Evolutionary conservation across 139 green algal genomes (phyloP).

Genomic region (Asterochloris sp.): DNA sequence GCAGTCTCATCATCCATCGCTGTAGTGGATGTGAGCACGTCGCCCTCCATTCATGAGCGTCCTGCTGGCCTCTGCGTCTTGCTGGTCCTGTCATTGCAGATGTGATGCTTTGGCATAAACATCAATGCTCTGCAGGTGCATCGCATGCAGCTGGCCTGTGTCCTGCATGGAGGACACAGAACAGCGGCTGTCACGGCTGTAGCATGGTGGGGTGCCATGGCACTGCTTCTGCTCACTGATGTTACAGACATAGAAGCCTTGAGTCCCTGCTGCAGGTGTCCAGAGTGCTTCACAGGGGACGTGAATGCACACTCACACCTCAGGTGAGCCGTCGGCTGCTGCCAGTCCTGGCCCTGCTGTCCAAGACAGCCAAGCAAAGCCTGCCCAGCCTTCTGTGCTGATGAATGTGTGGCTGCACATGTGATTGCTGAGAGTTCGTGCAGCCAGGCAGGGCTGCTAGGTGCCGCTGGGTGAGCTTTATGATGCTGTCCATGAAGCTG

Average conservation of each 20-base stretch:
- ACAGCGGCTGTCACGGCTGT: conserved; percentile 51
- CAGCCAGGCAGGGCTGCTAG: no score
- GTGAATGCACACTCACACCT: conserved; percentile 32
- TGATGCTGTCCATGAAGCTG: no score
- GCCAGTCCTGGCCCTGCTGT: no score
- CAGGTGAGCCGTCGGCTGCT: conserved; percentile 20
- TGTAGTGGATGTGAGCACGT: conserved; percentile 45
- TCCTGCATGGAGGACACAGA: conserved; percentile 58
- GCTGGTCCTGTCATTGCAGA: not conserved
- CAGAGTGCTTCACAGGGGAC: conserved; percentile 52
- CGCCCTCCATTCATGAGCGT: not conserved
- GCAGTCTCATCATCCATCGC: conserved; percentile 48
- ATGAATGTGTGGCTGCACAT: no score
- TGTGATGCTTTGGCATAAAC: no score
- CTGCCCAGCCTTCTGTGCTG: no score
- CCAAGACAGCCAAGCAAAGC: no score
- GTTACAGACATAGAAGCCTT: not conserved
- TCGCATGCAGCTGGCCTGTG: conserved; percentile 44
- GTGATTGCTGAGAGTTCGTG: no score
- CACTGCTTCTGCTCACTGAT: no score
- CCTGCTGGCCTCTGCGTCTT: no score
- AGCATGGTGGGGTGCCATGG: conserved; percentile 59
- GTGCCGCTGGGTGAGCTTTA: no score
- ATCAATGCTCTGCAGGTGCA: conserved; percentile 39
- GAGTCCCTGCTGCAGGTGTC: conserved; percentile 30